phyloP scores from a whole-genome alignment of 2,329 filamentous ascomycete genomes.

The Sporothrix schenckii region DNA sequence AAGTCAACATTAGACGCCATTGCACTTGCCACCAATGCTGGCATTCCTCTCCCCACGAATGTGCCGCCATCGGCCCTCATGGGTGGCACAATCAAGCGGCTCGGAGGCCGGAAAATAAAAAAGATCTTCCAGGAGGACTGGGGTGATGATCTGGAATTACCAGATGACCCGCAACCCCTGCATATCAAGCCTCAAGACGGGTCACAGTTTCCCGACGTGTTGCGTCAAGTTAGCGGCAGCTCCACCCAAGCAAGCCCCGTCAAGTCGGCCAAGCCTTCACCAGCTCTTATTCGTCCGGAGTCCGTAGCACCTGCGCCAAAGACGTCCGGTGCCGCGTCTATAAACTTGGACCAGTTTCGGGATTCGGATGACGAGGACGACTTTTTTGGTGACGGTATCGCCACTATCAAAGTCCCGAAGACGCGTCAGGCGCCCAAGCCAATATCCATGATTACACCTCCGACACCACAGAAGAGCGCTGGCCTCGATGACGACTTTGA shows the following conservation, averaged over 20 bases:
- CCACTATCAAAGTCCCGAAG: slow-evolving; percentile 71
- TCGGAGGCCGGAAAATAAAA: slow-evolving; percentile 74
- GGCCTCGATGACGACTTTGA: slow-evolving; percentile 68
- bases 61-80: slow-evolving; percentile 86
- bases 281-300: slow-evolving; percentile 42
- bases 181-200: slow-evolving; percentile 67
- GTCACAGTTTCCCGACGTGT: slow-evolving; percentile 65
- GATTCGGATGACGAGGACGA: slow-evolving; percentile 64
- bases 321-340: slow-evolving; percentile 43
- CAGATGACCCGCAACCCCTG: slow-evolving; percentile 60
- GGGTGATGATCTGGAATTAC: slow-evolving; percentile 75
- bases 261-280: slow-evolving; percentile 40
- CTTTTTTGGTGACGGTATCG: slow-evolving; percentile 64
- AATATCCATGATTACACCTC: slow-evolving; percentile 58
- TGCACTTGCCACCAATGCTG: slow-evolving; percentile 80
- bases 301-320: slow-evolving; percentile 43
- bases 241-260: slow-evolving; percentile 58
- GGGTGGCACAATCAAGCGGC: slow-evolving; percentile 88
- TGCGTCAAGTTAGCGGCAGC: slow-evolving; percentile 66
- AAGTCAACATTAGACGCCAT: slow-evolving; percentile 83
- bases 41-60: slow-evolving; percentile 86
- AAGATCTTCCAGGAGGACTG: slow-evolving; percentile 78
- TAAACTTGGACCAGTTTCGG: slow-evolving; percentile 66
- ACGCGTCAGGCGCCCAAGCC: slow-evolving; percentile 56
- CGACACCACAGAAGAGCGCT: slow-evolving; percentile 55